Percentiles rank a stretch among this genome's conserved stretches.
Evolutionary conservation across 352 stramenopile species (phyloP).

Genomic region (Phytophthora colocasiae): DNA sequence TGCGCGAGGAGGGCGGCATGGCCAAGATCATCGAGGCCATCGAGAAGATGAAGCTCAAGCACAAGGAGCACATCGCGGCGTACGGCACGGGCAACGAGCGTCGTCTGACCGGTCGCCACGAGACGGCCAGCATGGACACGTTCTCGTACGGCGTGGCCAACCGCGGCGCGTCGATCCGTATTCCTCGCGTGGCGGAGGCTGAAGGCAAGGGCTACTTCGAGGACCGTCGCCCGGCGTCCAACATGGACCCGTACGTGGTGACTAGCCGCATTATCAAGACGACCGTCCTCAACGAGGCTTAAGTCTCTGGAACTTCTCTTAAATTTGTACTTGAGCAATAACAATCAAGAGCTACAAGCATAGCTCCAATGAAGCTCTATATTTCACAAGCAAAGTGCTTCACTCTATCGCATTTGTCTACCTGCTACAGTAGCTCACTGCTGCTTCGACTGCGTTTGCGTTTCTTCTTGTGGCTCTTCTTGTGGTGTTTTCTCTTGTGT

Average conservation of each 20-base stretch:
- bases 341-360: background rate
- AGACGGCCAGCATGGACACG: conserved; percentile 96
- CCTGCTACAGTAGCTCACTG: conserved; percentile 10
- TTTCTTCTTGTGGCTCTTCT: conserved; percentile 40
- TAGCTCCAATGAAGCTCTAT: background rate
- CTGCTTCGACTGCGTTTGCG: conserved; percentile 60
- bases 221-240: conserved; percentile 97
- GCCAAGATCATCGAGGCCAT: conserved; percentile 96
- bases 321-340: conserved; percentile 15
- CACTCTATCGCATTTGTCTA: conserved; percentile 8
- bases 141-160: conserved; percentile 99
- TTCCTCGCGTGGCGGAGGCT: conserved; percentile 91
- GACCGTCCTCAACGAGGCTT: conserved; percentile 88
- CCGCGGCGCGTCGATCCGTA: conserved; percentile 94
- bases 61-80: conserved; percentile 97
- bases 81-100: conserved; percentile 98
- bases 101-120: conserved; percentile 95
- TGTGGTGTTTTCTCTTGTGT: conserved; percentile 37
- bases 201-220: conserved; percentile 96
- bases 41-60: conserved; percentile 97
- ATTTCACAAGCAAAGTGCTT: conserved; percentile 10
- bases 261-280: conserved; percentile 97
- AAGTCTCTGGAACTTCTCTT: conserved; percentile 50
- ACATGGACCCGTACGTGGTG: conserved; percentile 99
- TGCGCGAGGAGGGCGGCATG: conserved; percentile 95